phyloP scores from a whole-genome alignment of 805 yeast genomes.

The Sungouiozyma intestinalis region DNA sequence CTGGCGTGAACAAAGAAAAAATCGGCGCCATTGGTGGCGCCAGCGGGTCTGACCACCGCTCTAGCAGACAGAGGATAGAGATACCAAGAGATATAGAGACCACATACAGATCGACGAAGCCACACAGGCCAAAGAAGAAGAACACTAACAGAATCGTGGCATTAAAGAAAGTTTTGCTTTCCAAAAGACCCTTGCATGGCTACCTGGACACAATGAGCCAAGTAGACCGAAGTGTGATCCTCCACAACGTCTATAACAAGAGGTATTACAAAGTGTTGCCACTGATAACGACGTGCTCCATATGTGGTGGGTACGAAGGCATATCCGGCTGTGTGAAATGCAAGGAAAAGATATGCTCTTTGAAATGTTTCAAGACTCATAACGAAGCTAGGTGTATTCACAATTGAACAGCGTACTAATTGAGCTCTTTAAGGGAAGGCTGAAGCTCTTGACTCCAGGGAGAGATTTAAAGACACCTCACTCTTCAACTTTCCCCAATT shows the following conservation, averaged over 20 bases:
- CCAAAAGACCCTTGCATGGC: constrained; percentile 24
- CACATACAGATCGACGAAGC: constrained; percentile 28
- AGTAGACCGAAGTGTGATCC: constrained; percentile 22
- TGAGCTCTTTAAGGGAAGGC: no score
- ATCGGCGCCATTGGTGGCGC: constrained; percentile 13
- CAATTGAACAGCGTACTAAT: neutral
- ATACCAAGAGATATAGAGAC: constrained; percentile 21
- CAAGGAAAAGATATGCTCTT: constrained; percentile 25
- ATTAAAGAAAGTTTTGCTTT: constrained; percentile 20
- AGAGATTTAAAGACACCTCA: no score
- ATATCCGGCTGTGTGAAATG: constrained; percentile 27
- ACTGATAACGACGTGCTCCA: constrained; percentile 26
- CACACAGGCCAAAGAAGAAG: constrained; percentile 22
- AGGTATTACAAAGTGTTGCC: constrained; percentile 27
- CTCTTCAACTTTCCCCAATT: no score
- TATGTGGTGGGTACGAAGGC: constrained; percentile 27
- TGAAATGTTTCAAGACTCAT: constrained; percentile 24
- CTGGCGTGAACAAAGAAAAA: constrained; percentile 24
- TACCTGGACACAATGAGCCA: constrained; percentile 26
- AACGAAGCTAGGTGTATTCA: constrained; percentile 28
- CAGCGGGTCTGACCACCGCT: constrained; percentile 10
- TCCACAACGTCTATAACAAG: constrained; percentile 24
- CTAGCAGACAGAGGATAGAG: constrained; percentile 20
- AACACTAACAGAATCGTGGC: constrained; percentile 25
- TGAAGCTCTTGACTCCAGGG: no score